A percentile compares a stretch with the other conserved stretches of the same genome.
Evolutionary conservation across 1,284 basidiomycete species (phyloP).

Genomic region (Sanguinoderma infundibulare): DNA sequence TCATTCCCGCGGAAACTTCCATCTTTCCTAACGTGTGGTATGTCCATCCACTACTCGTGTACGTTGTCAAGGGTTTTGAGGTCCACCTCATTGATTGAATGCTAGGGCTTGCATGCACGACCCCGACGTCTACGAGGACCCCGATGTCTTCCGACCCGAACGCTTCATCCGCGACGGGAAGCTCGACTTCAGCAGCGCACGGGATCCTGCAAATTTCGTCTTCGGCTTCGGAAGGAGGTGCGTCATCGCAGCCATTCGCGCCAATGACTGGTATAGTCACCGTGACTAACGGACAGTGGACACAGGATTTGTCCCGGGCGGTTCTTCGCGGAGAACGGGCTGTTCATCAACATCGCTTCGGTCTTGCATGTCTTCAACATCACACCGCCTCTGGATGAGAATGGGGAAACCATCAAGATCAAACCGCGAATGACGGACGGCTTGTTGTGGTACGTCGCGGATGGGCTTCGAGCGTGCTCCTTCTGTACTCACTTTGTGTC

Average conservation of each 20-base stretch:
- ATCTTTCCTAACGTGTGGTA: conserved; percentile 34
- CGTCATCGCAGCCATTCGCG: too few relatives aligned
- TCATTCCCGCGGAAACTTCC: conserved; percentile 28
- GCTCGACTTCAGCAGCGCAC: conserved; percentile 7
- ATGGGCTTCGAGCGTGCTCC: background rate
- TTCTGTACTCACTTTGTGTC: background rate
- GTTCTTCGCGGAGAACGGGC: background rate
- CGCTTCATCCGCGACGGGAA: conserved; percentile 19
- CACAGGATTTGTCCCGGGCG: background rate
- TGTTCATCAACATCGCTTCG: background rate
- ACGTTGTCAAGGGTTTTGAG: background rate
- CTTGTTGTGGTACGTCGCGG: background rate
- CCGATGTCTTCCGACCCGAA: conserved; percentile 22
- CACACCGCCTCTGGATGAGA: background rate
- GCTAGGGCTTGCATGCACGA: conserved; percentile 24
- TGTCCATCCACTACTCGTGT: background rate
- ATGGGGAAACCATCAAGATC: background rate
- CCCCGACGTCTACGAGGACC: conserved; percentile 18
- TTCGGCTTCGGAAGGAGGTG: conserved; percentile 26
- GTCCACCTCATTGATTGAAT: background rate
- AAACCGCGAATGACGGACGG: background rate
- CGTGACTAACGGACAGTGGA: background rate
- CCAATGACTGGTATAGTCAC: background rate
- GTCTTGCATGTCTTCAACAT: background rate
- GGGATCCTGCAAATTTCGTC: conserved; percentile 7